Conservation (phyloP, 2,329 filamentous ascomycete genomes). For the Verticillium zaregamsianum region DNA sequence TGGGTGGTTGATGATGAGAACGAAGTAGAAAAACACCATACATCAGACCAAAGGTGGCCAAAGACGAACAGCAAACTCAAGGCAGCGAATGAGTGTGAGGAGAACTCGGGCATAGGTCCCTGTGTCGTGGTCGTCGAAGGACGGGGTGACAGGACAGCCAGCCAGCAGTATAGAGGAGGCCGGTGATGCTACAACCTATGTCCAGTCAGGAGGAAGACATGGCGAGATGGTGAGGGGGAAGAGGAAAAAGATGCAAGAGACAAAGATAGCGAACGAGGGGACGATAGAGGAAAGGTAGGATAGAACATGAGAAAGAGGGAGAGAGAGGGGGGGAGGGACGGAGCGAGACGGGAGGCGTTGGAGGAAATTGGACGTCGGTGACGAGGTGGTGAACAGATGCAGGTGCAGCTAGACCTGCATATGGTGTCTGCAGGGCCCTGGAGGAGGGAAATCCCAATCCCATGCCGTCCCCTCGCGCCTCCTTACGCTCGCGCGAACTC, state of each 20-base stretch:
- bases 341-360: constrained; percentile 9
- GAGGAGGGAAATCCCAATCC: background rate
- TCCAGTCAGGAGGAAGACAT: constrained; percentile 6
- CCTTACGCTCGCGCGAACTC: background rate
- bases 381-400: background rate
- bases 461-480: background rate
- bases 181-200: background rate
- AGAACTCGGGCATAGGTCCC: no score
- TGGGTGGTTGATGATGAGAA: no score
- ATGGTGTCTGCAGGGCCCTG: background rate
- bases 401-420: background rate
- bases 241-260: constrained; percentile 6
- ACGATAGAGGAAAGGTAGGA: constrained; percentile 7
- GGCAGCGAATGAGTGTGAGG: no score
- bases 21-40: no score
- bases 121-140: no score
- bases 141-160: background rate
- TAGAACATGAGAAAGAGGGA: constrained; percentile 3
- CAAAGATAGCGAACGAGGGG: background rate
- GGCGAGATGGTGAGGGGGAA: constrained; percentile 6
- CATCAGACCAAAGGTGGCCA: no score
- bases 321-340: constrained; percentile 8
- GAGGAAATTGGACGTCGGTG: constrained; percentile 1
- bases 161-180: background rate
- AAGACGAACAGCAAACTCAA: no score